These are phyloP conservation scores for Agaricus blazei DNA, from an alignment of 768 basidiomycete genomes.

Conservation along the genomic window DNA sequence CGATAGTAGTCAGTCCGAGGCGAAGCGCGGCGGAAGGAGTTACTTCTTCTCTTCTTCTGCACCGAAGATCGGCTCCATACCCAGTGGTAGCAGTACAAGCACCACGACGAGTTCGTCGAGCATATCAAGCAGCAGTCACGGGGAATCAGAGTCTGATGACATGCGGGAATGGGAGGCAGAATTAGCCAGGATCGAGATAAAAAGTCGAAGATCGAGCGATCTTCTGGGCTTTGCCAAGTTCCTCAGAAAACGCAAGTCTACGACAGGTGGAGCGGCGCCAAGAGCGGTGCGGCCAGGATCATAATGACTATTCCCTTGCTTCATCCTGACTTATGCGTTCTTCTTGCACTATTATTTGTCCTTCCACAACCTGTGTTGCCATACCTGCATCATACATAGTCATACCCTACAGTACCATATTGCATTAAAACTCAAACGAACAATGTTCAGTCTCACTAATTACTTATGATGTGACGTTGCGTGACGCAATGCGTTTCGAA, in stretches of 20 bases:
- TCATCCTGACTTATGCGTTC: neutral
- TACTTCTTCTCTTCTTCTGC: constrained; percentile 16
- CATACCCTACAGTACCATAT: neutral
- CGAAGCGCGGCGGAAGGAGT: constrained; percentile 10
- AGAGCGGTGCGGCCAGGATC: constrained; percentile 14
- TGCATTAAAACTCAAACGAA: neutral
- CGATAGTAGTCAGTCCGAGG: constrained; percentile 5
- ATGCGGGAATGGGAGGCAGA: constrained; percentile 77
- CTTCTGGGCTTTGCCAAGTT: constrained; percentile 37
- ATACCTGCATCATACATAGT: constrained; percentile 4
- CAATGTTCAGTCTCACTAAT: neutral
- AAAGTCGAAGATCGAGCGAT: constrained; percentile 48
- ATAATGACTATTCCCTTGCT: constrained; percentile 4
- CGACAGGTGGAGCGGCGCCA: constrained; percentile 13
- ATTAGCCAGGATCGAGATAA: constrained; percentile 62
- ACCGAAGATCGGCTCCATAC: constrained; percentile 15
- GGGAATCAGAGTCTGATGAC: constrained; percentile 17
- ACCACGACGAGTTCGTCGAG: constrained; percentile 26
- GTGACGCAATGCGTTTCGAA: neutral
- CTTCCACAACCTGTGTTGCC: neutral
- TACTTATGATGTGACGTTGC: constrained; percentile 1
- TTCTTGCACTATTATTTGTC: constrained; percentile 8
- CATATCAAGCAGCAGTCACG: constrained; percentile 19
- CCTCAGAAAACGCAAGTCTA: constrained; percentile 28
- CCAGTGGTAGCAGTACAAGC: constrained; percentile 32